phyloP scores from a whole-genome alignment of 2,329 filamentous ascomycete genomes.

The Penicillium sumatraense region DNA sequence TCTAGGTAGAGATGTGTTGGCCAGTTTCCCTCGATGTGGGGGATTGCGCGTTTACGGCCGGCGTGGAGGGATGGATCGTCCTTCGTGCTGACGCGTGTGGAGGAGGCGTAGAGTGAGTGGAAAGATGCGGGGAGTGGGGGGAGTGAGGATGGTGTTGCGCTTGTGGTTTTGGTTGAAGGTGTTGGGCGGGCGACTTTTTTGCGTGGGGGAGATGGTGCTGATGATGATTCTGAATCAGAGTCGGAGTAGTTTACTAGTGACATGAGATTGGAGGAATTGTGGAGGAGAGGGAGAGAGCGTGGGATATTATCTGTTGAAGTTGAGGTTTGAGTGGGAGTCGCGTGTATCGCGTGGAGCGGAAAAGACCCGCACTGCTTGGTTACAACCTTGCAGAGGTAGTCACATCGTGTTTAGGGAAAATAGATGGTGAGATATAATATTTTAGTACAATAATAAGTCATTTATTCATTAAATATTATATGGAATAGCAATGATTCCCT shows the following conservation, averaged over 20 bases:
- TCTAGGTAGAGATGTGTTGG: slow-evolving; percentile 91
- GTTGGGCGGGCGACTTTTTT: not conserved
- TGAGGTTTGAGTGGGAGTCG: not conserved
- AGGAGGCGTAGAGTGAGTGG: slow-evolving; percentile 86
- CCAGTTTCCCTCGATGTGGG: slow-evolving; percentile 90
- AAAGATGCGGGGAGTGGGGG: slow-evolving; percentile 81
- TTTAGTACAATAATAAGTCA: too few relatives aligned
- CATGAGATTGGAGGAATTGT: not conserved
- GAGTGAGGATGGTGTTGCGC: slow-evolving; percentile 39
- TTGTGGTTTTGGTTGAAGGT: not conserved
- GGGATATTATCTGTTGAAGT: not conserved
- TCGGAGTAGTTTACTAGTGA: not conserved
- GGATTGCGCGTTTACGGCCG: slow-evolving; percentile 78
- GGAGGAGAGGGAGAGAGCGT: not conserved
- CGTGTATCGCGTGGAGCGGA: not conserved
- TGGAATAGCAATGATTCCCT: too few relatives aligned
- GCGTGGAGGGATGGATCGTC: slow-evolving; percentile 87
- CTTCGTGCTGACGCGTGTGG: slow-evolving; percentile 72
- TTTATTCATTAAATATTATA: too few relatives aligned
- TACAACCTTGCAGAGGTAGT: too few relatives aligned
- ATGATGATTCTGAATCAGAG: not conserved
- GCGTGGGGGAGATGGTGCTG: not conserved
- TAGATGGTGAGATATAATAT: too few relatives aligned
- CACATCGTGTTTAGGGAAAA: too few relatives aligned
- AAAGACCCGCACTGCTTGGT: not conserved